Percentiles rank a stretch among this genome's conserved stretches.
Conservation (phyloP, 2,329 filamentous ascomycete species). For the Bipolaris zeicola region DNA sequence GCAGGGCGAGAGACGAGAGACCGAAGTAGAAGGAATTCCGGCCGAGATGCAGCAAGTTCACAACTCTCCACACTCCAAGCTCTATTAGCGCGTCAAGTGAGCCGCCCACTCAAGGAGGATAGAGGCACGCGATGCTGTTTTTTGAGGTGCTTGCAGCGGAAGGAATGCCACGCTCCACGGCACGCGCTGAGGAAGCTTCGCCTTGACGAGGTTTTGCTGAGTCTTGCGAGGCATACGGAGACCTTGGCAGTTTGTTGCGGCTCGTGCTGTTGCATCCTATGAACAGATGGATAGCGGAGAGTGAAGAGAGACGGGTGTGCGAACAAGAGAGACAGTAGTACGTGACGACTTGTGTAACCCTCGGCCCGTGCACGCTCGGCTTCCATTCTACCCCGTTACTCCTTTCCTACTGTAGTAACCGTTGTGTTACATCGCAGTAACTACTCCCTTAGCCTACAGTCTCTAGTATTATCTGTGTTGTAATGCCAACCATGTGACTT, state of each 20-base stretch:
- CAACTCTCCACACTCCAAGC: neutral
- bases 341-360: neutral
- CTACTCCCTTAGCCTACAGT: neutral
- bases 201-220: neutral
- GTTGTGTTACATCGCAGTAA: neutral
- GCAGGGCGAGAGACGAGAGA: conserved; percentile 9
- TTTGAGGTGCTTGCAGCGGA: conserved; percentile 2
- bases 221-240: neutral
- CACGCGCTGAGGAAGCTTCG: conserved; percentile 3
- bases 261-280: conserved; percentile 1
- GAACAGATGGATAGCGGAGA: neutral
- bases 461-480: neutral
- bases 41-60: conserved; percentile 1
- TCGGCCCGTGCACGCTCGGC: conserved; percentile 1
- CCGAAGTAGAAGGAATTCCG: conserved; percentile 29
- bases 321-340: neutral
- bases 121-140: conserved; percentile 13
- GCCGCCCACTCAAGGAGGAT: neutral
- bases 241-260: neutral
- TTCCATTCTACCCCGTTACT: neutral
- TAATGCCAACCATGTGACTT: neutral
- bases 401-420: neutral
- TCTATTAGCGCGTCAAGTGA: conserved; percentile 4
- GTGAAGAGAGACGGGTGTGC: neutral
- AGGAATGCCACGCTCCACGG: conserved; percentile 2